Conservation (phyloP, 2,329 filamentous ascomycete species). For the Cladosporium sphaerospermum region DNA sequence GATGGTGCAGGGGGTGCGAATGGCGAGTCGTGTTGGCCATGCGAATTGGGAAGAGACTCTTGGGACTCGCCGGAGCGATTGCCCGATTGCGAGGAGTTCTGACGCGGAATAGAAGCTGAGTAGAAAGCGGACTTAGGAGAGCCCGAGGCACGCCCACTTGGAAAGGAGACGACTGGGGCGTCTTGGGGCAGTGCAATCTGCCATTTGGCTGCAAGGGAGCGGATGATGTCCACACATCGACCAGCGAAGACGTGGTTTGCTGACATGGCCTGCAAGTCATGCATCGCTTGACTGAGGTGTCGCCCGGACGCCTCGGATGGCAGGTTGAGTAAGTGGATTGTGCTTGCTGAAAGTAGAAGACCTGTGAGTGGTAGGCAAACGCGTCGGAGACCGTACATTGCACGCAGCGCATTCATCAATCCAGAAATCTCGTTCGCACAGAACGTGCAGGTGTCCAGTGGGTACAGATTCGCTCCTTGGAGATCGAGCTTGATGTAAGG, state of each 20-base stretch:
- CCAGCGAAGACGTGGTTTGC: slow-evolving; percentile 39
- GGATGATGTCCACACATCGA: slow-evolving; percentile 38
- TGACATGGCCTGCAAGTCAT: slow-evolving; percentile 38
- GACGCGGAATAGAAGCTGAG: slow-evolving; percentile 25
- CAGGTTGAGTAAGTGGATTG: slow-evolving; percentile 42
- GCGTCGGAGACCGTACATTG: slow-evolving; percentile 39
- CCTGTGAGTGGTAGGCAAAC: slow-evolving; percentile 35
- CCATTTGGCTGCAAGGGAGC: slow-evolving; percentile 39
- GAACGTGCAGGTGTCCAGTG: slow-evolving; percentile 58
- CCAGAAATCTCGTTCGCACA: slow-evolving; percentile 40
- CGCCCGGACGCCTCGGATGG: slow-evolving; percentile 31
- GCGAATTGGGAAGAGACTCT: slow-evolving; percentile 6
- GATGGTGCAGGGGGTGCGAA: slow-evolving; percentile 18
- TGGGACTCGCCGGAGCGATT: slow-evolving; percentile 18
- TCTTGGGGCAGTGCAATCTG: slow-evolving; percentile 37
- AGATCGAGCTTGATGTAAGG: slow-evolving; percentile 61
- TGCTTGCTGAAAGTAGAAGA: slow-evolving; percentile 36
- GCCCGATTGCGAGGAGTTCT: slow-evolving; percentile 19
- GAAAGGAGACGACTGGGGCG: slow-evolving; percentile 25
- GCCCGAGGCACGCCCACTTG: slow-evolving; percentile 12
- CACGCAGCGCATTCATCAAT: slow-evolving; percentile 37
- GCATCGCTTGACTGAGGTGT: slow-evolving; percentile 38
- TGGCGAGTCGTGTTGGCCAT: slow-evolving; percentile 14
- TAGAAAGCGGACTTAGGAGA: slow-evolving; percentile 26
- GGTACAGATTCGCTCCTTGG: slow-evolving; percentile 53